A percentile compares a stretch with the other conserved stretches of the same genome.
Conservation (phyloP, 805 yeast genomes). For the Myxozyma mucilagina region DNA sequence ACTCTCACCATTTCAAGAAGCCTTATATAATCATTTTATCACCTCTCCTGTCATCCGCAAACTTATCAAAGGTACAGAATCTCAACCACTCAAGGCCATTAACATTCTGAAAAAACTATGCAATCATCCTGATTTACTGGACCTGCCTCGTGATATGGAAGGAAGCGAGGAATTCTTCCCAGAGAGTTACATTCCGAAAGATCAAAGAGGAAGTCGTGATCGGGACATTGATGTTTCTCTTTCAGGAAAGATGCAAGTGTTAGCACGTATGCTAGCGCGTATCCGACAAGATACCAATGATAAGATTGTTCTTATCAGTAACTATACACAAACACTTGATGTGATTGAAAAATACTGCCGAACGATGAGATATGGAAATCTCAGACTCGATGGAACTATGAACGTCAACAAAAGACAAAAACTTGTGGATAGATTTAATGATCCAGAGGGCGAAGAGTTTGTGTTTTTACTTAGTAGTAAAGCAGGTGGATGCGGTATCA, state of each 20-base stretch:
- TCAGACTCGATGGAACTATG: slow-evolving; percentile 92
- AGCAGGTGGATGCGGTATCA: slow-evolving; percentile 99
- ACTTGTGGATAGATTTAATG: slow-evolving; percentile 85
- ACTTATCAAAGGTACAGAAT: slow-evolving; percentile 60
- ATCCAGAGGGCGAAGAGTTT: slow-evolving; percentile 85
- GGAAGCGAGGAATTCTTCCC: slow-evolving; percentile 66
- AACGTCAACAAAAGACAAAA: slow-evolving; percentile 88
- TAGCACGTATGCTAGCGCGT: slow-evolving; percentile 71
- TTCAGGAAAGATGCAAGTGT: slow-evolving; percentile 82
- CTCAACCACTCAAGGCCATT: slow-evolving; percentile 88
- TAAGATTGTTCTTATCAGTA: slow-evolving; percentile 90
- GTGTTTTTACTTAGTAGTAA: slow-evolving; percentile 87
- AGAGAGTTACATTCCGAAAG: slow-evolving; percentile 61
- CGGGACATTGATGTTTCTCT: slow-evolving; percentile 75
- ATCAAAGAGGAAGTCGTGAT: slow-evolving; percentile 53
- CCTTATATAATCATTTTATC: slow-evolving; percentile 70
- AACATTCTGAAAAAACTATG: slow-evolving; percentile 86
- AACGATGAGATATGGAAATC: slow-evolving; percentile 63
- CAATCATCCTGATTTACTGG: slow-evolving; percentile 86
- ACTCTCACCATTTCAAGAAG: slow-evolving; percentile 71
- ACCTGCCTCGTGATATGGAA: slow-evolving; percentile 73
- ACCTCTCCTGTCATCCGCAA: slow-evolving; percentile 75
- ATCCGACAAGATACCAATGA: slow-evolving; percentile 83
- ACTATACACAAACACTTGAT: slow-evolving; percentile 92
- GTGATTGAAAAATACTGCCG: slow-evolving; percentile 86